These are phyloP conservation scores for Xylariaceae sp. DNA, from an alignment of 2,329 filamentous ascomycete genomes.

Conservation along the genomic window DNA sequence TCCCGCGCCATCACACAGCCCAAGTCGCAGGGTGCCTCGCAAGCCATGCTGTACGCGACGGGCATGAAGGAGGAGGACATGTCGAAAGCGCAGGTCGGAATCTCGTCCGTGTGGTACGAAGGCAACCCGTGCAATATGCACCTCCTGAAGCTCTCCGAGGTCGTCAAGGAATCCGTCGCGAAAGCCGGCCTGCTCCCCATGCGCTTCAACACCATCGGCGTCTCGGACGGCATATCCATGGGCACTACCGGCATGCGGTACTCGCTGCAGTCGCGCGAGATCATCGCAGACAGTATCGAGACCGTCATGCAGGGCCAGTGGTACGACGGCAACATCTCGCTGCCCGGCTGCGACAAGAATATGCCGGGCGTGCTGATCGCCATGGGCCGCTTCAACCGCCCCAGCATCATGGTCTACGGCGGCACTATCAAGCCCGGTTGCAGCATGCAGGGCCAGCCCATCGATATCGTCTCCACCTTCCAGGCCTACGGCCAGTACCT, in stretches of 20 bases:
- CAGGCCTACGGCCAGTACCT: constrained; percentile 96
- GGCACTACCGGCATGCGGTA: constrained; percentile 96
- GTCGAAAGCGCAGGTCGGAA: constrained; percentile 95
- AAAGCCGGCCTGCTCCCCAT: constrained; percentile 79
- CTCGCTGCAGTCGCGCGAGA: constrained; percentile 86
- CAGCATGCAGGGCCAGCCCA: constrained; percentile 63
- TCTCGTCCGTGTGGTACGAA: constrained; percentile 96
- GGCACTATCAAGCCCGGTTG: constrained; percentile 91
- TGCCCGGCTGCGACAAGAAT: constrained; percentile 99
- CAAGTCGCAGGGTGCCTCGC: constrained; percentile 95
- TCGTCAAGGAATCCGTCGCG: constrained; percentile 55
- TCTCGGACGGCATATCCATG: constrained; percentile 97
- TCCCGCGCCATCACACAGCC: constrained; percentile 86
- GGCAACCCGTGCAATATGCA: constrained; percentile 99
- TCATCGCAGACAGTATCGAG: constrained; percentile 97
- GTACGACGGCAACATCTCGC: constrained; percentile 96
- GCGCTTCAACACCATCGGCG: constrained; percentile 98
- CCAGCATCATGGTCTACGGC: constrained; percentile 95
- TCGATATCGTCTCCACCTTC: constrained; percentile 96
- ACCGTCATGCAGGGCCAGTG: constrained; percentile 98
- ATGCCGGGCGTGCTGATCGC: constrained; percentile 92
- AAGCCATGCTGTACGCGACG: constrained; percentile 97
- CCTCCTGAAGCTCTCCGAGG: constrained; percentile 77
- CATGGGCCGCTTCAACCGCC: constrained; percentile 90
- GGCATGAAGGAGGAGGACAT: constrained; percentile 80